Percentiles rank a stretch among this genome's conserved stretches.
Evolutionary conservation across 768 basidiomycete species (phyloP).

Genomic region (Dentipellis sp.): DNA sequence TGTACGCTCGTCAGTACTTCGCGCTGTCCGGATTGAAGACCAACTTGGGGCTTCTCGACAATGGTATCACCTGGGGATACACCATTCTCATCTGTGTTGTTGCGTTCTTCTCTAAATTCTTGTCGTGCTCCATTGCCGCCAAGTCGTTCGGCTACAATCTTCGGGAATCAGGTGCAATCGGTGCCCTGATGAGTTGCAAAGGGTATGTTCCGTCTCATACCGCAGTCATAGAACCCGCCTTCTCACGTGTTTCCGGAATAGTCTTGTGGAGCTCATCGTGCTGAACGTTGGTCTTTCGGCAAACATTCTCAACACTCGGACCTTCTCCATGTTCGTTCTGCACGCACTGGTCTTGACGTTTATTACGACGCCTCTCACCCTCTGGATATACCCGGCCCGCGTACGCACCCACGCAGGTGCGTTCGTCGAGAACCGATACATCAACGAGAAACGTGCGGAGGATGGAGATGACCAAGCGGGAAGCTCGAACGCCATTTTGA

Average conservation of each 20-base stretch:
- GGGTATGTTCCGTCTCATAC: conserved; percentile 37
- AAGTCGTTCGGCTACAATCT: conserved; percentile 51
- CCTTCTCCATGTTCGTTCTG: conserved; percentile 88
- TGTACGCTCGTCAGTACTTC: conserved; percentile 51
- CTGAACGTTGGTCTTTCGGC: conserved; percentile 80
- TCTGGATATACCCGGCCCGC: conserved; percentile 65
- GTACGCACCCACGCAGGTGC: conserved; percentile 33
- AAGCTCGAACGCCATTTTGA: conserved; percentile 28
- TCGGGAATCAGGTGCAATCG: conserved; percentile 79
- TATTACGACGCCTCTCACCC: conserved; percentile 76
- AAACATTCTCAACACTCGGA: conserved; percentile 47
- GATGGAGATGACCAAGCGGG: conserved; percentile 11
- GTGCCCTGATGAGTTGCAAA: conserved; percentile 86
- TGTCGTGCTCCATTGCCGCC: conserved; percentile 55
- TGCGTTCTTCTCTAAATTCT: conserved; percentile 75
- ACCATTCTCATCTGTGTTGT: conserved; percentile 63
- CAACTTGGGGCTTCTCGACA: conserved; percentile 68
- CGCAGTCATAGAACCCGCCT: background rate
- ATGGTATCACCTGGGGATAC: conserved; percentile 77
- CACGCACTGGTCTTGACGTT: conserved; percentile 71
- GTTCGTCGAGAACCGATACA: conserved; percentile 6
- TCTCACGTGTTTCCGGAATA: conserved; percentile 16
- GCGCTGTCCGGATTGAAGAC: conserved; percentile 71
- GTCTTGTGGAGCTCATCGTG: conserved; percentile 82
- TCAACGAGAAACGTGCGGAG: conserved; percentile 5